Percentiles rank a stretch among this genome's conserved stretches.
Conservation (phyloP, 2,329 filamentous ascomycete genomes). For the Claviceps quebecensis region DNA sequence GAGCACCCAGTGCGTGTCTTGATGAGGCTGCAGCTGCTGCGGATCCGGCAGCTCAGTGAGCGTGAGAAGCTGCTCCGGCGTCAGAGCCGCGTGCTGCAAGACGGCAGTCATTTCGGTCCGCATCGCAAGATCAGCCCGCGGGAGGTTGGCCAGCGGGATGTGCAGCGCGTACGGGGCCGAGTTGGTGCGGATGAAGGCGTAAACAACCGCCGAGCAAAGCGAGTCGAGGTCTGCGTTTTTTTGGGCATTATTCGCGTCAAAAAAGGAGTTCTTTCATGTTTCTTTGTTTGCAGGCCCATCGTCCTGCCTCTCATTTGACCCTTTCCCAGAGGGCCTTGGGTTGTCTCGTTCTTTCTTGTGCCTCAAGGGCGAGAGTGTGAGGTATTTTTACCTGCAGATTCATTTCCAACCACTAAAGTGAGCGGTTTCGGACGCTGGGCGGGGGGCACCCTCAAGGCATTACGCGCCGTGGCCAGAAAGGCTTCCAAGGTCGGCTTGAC, state of each 20-base stretch:
- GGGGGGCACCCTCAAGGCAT: slow-evolving; percentile 29
- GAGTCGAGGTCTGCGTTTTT: slow-evolving; percentile 58
- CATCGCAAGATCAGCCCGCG: slow-evolving; percentile 51
- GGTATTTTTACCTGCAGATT: slow-evolving; percentile 41
- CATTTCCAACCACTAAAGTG: slow-evolving; percentile 52
- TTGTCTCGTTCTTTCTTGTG: neutral
- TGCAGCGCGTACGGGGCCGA: slow-evolving; percentile 41
- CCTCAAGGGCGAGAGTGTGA: neutral
- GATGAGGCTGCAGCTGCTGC: slow-evolving; percentile 17
- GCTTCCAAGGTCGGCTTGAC: slow-evolving; percentile 27
- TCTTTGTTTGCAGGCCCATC: neutral
- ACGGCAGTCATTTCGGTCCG: slow-evolving; percentile 59
- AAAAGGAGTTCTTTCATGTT: neutral
- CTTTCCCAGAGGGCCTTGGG: neutral
- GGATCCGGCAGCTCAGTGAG: slow-evolving; percentile 36
- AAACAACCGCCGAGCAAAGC: slow-evolving; percentile 57
- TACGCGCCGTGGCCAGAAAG: slow-evolving; percentile 38
- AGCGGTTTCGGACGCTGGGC: slow-evolving; percentile 32
- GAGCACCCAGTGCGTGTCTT: slow-evolving; percentile 54
- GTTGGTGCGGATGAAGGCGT: slow-evolving; percentile 59
- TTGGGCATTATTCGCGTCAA: neutral
- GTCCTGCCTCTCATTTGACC: too few species aligned
- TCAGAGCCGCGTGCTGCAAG: slow-evolving; percentile 45
- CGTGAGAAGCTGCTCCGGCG: slow-evolving; percentile 49
- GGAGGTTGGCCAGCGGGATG: slow-evolving; percentile 61